Percentiles rank a stretch among this genome's conserved stretches.
These are phyloP conservation scores for Leccinum olivaceoglutinosum DNA, from an alignment of 1,284 basidiomycete species.

Conservation along the genomic window DNA sequence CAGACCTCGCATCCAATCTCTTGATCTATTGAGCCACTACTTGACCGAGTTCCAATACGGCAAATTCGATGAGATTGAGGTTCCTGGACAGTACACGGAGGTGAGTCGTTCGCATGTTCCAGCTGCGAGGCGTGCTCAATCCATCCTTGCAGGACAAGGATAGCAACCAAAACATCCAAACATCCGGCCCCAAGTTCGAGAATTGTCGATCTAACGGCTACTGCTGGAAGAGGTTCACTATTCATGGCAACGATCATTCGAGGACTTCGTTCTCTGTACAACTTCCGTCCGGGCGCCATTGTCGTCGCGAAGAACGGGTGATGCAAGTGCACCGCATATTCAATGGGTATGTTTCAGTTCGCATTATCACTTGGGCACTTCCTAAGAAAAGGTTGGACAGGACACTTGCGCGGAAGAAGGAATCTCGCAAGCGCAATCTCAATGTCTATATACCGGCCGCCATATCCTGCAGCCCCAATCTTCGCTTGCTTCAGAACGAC, in stretches of 20 bases:
- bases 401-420: conserved; percentile 83
- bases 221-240: conserved; percentile 87
- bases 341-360: conserved; percentile 62
- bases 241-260: conserved; percentile 91
- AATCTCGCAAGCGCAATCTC: conserved; percentile 89
- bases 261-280: conserved; percentile 90
- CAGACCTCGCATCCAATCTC: conserved; percentile 79
- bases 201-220: conserved; percentile 81
- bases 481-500: conserved; percentile 90
- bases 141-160: conserved; percentile 74
- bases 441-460: conserved; percentile 89
- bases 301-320: conserved; percentile 89
- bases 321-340: conserved; percentile 91
- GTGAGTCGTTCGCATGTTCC: conserved; percentile 35
- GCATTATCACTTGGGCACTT: conserved; percentile 4
- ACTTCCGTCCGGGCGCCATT: conserved; percentile 81
- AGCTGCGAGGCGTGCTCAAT: conserved; percentile 3
- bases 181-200: conserved; percentile 90
- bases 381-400: conserved; percentile 36
- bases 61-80: conserved; percentile 97
- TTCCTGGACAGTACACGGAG: conserved; percentile 97
- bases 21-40: conserved; percentile 91
- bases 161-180: conserved; percentile 86
- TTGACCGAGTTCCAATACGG: conserved; percentile 97
- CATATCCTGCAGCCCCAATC: conserved; percentile 79